Evolutionary conservation across 108 stramenopile species (phyloP).

Genomic region (Cylindrotheca closterium): DNA sequence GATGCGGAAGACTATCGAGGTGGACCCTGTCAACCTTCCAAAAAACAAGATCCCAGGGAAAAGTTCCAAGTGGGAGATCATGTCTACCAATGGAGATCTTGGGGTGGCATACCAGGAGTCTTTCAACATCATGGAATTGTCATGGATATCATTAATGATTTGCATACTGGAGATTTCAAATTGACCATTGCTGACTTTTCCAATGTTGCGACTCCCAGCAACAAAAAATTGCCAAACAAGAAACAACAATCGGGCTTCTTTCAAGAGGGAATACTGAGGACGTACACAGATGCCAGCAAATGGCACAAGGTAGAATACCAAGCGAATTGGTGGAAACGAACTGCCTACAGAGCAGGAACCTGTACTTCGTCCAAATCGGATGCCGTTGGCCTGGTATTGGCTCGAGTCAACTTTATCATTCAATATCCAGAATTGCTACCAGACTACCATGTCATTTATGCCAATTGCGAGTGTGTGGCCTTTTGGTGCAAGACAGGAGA

Average conservation of each 20-base stretch:
- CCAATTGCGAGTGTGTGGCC: conserved; percentile 84
- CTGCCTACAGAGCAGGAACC: conserved; percentile 26
- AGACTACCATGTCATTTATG: conserved; percentile 65
- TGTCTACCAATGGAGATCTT: conserved; percentile 44
- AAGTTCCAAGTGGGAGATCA: conserved; percentile 41
- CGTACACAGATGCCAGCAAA: conserved; percentile 30
- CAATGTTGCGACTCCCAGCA: conserved; percentile 15
- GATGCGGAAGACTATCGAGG: too few relatives aligned
- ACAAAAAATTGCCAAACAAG: background rate
- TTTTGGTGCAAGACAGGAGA: conserved; percentile 72
- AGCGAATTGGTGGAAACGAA: conserved; percentile 35
- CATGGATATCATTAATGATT: conserved; percentile 21
- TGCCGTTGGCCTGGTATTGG: conserved; percentile 34
- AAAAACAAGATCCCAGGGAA: too few relatives aligned
- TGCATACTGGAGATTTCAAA: conserved; percentile 5
- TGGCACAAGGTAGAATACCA: conserved; percentile 48
- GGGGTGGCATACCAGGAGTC: conserved; percentile 34
- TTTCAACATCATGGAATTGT: conserved; percentile 57
- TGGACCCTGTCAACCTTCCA: too few relatives aligned
- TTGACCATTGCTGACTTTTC: conserved; percentile 44
- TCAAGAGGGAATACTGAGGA: conserved; percentile 32
- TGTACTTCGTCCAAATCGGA: conserved; percentile 25
- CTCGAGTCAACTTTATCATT: conserved; percentile 43
- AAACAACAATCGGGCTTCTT: conserved; percentile 11
- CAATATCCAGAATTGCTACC: conserved; percentile 41